These are phyloP conservation scores for Ascoidea tarda DNA, from an alignment of 805 yeast genomes.

Conservation along the genomic window DNA sequence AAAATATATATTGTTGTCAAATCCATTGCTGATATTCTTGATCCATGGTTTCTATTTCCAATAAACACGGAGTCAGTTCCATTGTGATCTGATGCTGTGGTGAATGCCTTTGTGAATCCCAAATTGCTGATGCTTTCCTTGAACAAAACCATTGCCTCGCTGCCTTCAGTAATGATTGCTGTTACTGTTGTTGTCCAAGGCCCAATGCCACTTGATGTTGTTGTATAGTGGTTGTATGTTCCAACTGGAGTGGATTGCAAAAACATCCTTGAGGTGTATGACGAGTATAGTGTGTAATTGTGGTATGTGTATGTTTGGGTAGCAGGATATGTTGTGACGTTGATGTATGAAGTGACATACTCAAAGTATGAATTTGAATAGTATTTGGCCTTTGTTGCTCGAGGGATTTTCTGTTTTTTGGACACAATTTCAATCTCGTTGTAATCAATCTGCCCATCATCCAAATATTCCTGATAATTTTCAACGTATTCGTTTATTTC, in stretches of 20 bases:
- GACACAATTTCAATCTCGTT: not conserved
- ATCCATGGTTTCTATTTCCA: too few relatives aligned
- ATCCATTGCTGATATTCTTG: too few relatives aligned
- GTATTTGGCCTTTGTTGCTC: not conserved
- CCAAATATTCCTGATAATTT: not conserved
- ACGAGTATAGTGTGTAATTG: not conserved
- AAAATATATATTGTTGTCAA: too few relatives aligned
- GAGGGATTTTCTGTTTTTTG: not conserved
- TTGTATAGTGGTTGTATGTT: too few relatives aligned
- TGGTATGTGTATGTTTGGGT: not conserved
- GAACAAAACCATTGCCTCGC: not conserved
- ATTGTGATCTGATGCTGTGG: too few relatives aligned
- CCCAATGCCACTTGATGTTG: not conserved
- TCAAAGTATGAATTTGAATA: not conserved
- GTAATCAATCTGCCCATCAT: not conserved
- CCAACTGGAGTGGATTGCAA: not conserved
- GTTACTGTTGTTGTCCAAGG: not conserved
- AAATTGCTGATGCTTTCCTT: not conserved
- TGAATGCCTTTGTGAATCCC: not conserved
- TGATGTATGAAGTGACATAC: not conserved
- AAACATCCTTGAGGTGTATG: not conserved
- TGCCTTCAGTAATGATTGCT: not conserved
- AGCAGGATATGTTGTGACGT: not conserved
- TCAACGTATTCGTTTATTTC: not conserved
- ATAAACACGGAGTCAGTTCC: too few relatives aligned